phyloP scores from a whole-genome alignment of 2,329 filamentous ascomycete species.

The Cladophialophora bantiana region DNA sequence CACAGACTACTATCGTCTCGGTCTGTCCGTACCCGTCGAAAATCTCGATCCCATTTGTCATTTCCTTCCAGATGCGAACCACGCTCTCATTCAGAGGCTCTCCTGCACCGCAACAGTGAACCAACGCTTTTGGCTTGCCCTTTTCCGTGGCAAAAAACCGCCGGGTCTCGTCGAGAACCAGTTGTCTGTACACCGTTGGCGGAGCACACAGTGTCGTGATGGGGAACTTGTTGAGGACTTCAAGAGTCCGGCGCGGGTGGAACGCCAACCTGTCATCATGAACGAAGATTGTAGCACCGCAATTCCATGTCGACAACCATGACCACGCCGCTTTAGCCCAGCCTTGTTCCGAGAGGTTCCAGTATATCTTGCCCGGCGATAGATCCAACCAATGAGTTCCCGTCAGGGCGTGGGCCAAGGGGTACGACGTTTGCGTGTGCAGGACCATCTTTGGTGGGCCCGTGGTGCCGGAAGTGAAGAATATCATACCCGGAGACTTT shows the following conservation, averaged over 20 bases:
- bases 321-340: conserved; percentile 54
- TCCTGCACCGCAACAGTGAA: conserved; percentile 50
- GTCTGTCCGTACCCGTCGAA: conserved; percentile 53
- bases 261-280: conserved; percentile 50
- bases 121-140: conserved; percentile 42
- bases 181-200: conserved; percentile 51
- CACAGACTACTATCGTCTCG: conserved; percentile 51
- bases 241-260: conserved; percentile 43
- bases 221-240: conserved; percentile 48
- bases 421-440: conserved; percentile 52
- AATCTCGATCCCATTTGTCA: conserved; percentile 47
- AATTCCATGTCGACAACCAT: conserved; percentile 51
- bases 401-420: conserved; percentile 50
- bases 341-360: conserved; percentile 52
- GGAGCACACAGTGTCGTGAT: conserved; percentile 53
- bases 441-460: conserved; percentile 52
- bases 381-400: conserved; percentile 50
- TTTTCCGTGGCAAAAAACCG: conserved; percentile 40
- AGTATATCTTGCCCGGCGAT: conserved; percentile 47
- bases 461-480: conserved; percentile 52
- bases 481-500: conserved; percentile 47
- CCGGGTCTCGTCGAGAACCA: conserved; percentile 47
- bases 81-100: conserved; percentile 52
- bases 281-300: conserved; percentile 51
- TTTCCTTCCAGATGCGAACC: conserved; percentile 47